These are phyloP conservation scores for Penicillium sp. DNA, from an alignment of 2,329 filamentous ascomycete species.

Conservation along the genomic window DNA sequence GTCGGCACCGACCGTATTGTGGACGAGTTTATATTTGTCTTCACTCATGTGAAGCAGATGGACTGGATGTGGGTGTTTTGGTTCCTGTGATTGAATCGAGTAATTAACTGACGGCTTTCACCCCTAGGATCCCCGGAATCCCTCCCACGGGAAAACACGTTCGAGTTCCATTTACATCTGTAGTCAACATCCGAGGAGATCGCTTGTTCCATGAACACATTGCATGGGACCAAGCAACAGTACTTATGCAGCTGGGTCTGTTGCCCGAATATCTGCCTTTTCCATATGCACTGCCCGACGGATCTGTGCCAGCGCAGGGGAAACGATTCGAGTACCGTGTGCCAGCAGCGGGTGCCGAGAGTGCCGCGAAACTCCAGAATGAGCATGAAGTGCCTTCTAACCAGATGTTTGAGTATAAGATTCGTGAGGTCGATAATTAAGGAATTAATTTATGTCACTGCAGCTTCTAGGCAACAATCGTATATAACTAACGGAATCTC, in stretches of 20 bases:
- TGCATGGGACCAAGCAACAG: constrained; percentile 66
- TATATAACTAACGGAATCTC: background rate
- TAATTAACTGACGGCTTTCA: background rate
- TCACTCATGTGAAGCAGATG: constrained; percentile 63
- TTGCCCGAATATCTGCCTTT: constrained; percentile 66
- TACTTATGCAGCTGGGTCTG: constrained; percentile 61
- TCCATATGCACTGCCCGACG: constrained; percentile 54
- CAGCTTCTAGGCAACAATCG: background rate
- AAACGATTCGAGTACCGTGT: constrained; percentile 59
- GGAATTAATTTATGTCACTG: no score
- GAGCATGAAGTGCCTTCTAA: constrained; percentile 56
- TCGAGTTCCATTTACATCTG: constrained; percentile 62
- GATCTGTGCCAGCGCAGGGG: constrained; percentile 35
- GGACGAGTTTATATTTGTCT: constrained; percentile 67
- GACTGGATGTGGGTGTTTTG: constrained; percentile 64
- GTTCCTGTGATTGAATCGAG: background rate
- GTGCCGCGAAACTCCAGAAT: constrained; percentile 52
- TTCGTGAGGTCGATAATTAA: constrained; percentile 29
- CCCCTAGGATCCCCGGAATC: constrained; percentile 55
- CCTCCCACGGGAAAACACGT: constrained; percentile 57
- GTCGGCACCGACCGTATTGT: constrained; percentile 70
- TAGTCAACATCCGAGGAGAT: constrained; percentile 69
- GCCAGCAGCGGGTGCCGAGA: constrained; percentile 60
- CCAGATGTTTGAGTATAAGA: constrained; percentile 51
- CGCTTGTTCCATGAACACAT: constrained; percentile 71